Conservation (phyloP, 2,329 filamentous ascomycete species). For the Metarhizium sp. region DNA sequence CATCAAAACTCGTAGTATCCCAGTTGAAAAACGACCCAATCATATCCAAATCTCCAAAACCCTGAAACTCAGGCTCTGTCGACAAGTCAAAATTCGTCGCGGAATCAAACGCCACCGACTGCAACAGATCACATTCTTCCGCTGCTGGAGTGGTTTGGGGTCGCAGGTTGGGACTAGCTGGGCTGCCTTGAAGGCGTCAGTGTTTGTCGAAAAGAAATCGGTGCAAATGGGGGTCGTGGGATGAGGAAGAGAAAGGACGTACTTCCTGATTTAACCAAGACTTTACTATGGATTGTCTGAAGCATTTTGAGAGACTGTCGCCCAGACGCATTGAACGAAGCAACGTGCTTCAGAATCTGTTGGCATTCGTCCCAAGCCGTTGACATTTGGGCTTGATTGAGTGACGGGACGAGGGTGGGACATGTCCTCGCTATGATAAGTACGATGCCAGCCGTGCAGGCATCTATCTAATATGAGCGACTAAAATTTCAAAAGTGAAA, state of each 20-base stretch:
- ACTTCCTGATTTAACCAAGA: neutral
- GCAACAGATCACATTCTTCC: neutral
- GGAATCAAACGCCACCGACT: neutral
- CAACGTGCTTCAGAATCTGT: constrained; percentile 4
- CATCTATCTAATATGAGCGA: constrained; percentile 5
- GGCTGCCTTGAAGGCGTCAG: neutral
- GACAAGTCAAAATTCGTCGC: neutral
- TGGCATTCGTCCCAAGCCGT: constrained; percentile 7
- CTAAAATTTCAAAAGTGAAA: neutral
- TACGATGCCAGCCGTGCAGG: constrained; percentile 10
- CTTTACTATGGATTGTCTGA: constrained; percentile 2
- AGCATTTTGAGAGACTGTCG: constrained; percentile 3
- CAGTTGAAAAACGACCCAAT: constrained; percentile 5
- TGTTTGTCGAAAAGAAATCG: neutral
- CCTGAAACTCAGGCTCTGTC: neutral
- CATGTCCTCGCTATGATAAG: constrained; percentile 9
- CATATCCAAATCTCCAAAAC: constrained; percentile 1
- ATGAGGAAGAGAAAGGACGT: neutral
- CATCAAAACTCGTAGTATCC: constrained; percentile 3
- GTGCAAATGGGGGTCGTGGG: too few species aligned
- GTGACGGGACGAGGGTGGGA: neutral
- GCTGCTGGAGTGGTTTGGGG: neutral
- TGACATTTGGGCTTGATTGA: neutral
- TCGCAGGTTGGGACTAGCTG: neutral
- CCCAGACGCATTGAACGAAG: constrained; percentile 1